Conservation (phyloP, 495 filamentous ascomycete species). For the Aspergillus sclerotioniger region DNA sequence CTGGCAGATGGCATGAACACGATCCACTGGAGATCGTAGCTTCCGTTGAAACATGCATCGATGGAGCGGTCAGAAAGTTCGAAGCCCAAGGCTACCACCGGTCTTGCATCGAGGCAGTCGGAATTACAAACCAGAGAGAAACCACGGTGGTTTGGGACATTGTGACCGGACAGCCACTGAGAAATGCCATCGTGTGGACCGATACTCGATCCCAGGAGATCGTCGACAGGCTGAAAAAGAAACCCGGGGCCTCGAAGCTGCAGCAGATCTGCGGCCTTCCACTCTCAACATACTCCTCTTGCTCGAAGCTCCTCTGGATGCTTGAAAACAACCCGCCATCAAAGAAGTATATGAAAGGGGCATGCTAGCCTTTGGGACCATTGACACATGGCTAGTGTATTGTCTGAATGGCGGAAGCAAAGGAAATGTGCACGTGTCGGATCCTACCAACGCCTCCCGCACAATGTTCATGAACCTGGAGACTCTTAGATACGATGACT, state of each 20-base stretch:
- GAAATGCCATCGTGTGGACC: conserved; percentile 93
- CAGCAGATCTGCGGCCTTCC: conserved; percentile 80
- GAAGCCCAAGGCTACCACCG: conserved; percentile 62
- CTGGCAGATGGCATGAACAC: conserved; percentile 85
- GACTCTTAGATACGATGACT: conserved; percentile 80
- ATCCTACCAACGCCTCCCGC: conserved; percentile 87
- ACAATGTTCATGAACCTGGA: conserved; percentile 96
- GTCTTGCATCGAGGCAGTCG: conserved; percentile 72
- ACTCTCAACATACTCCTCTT: conserved; percentile 90
- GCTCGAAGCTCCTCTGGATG: conserved; percentile 88
- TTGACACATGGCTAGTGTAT: conserved; percentile 92
- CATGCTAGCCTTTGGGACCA: conserved; percentile 82
- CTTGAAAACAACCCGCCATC: conserved; percentile 68
- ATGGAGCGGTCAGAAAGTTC: conserved; percentile 71
- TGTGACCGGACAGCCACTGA: conserved; percentile 77
- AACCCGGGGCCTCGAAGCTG: conserved; percentile 61
- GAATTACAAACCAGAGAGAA: conserved; percentile 95
- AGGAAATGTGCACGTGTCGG: conserved; percentile 76
- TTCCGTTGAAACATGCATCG: conserved; percentile 82
- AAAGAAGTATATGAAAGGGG: conserved; percentile 74
- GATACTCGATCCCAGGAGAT: conserved; percentile 81
- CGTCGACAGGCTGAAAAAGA: conserved; percentile 71
- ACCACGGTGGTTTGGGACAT: conserved; percentile 92
- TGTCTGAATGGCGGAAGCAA: conserved; percentile 76
- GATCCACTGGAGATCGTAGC: conserved; percentile 74